These are phyloP conservation scores for Suillus spraguei DNA, from an alignment of 768 basidiomycete genomes.

Conservation along the genomic window DNA sequence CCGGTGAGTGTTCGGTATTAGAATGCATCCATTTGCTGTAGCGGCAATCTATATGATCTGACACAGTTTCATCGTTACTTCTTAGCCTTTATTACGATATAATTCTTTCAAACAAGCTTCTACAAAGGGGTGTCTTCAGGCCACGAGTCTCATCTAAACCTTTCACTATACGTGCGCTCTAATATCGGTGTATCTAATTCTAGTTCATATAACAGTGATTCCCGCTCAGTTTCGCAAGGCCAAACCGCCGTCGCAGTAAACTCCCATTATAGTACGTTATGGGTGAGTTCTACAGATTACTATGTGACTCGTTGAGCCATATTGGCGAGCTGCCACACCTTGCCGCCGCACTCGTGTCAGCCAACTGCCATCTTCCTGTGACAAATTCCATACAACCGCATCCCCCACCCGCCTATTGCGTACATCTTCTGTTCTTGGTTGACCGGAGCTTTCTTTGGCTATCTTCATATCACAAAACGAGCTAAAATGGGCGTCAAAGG, in stretches of 20 bases:
- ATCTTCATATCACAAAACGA: neutral
- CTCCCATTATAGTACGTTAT: neutral
- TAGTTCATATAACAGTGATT: constrained; percentile 4
- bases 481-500: constrained; percentile 7
- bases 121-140: neutral
- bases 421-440: neutral
- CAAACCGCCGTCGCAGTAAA: constrained; percentile 7
- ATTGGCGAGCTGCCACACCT: neutral
- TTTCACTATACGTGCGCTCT: neutral
- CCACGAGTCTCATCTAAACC: neutral
- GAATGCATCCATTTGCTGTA: neutral
- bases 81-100: neutral
- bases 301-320: neutral
- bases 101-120: neutral
- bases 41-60: neutral
- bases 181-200: neutral
- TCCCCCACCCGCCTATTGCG: neutral
- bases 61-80: neutral
- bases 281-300: neutral
- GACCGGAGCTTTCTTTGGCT: neutral
- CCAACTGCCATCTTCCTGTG: constrained; percentile 5
- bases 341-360: constrained; percentile 6
- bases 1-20: too few relatives aligned
- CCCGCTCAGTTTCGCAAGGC: neutral
- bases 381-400: neutral